A percentile compares a stretch with the other conserved stretches of the same genome.
phyloP scores from a whole-genome alignment of 179 eudicot genomes.

The Nepenthes alata region DNA sequence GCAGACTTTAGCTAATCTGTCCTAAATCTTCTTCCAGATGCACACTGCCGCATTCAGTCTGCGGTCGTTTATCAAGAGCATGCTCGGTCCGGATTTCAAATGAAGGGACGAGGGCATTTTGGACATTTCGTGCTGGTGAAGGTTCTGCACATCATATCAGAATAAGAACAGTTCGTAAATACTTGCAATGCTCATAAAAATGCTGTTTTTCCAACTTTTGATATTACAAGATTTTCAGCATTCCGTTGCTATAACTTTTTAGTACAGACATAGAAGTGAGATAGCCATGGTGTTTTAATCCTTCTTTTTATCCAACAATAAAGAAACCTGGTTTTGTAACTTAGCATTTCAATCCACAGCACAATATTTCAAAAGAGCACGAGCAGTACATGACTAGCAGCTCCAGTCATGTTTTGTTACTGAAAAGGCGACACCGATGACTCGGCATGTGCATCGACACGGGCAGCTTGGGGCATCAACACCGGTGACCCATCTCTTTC shows the following conservation, averaged over 20 bases:
- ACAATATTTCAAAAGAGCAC: no score
- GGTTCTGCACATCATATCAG: not conserved
- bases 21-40: slow-evolving; percentile 9
- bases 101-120: not conserved
- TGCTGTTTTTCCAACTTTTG: not conserved
- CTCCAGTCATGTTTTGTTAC: no score
- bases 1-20: not conserved
- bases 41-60: slow-evolving; percentile 19
- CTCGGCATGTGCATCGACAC: no score
- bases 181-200: not conserved
- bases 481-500: no score
- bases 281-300: not conserved
- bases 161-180: not conserved
- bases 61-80: slow-evolving; percentile 12
- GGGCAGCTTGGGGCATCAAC: no score
- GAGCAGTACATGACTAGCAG: no score
- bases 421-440: no score
- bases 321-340: no score
- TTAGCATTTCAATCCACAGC: no score
- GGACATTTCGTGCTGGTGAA: not conserved
- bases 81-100: not conserved
- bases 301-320: not conserved
- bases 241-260: not conserved
- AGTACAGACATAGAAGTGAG: not conserved
- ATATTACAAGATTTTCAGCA: not conserved